Percentiles rank a stretch among this genome's conserved stretches.
These are phyloP conservation scores for Trichosporon sp. DNA, from an alignment of 1,284 basidiomycete species.

Conservation along the genomic window DNA sequence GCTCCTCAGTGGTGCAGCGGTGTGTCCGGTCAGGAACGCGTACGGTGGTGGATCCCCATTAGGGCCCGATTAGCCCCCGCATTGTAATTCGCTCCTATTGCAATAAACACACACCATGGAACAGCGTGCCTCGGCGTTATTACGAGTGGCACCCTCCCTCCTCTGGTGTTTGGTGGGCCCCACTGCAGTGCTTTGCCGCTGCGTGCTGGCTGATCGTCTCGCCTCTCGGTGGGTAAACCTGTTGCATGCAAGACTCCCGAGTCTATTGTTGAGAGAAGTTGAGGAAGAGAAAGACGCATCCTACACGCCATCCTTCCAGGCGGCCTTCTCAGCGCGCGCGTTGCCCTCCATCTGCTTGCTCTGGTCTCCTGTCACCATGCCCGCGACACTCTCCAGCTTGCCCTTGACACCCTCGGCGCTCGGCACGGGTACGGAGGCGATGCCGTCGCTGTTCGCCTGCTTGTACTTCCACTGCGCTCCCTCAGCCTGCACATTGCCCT, in stretches of 20 bases:
- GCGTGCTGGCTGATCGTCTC: too few relatives aligned
- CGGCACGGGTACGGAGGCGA: slow-evolving; percentile 36
- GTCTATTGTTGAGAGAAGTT: background rate
- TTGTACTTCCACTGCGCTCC: slow-evolving; percentile 51
- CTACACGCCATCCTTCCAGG: slow-evolving; percentile 47
- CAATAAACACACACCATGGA: background rate
- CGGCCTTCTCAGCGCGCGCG: slow-evolving; percentile 48
- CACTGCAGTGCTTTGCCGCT: too few relatives aligned
- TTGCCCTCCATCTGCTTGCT: slow-evolving; percentile 55
- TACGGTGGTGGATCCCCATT: background rate
- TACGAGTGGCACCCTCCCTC: background rate
- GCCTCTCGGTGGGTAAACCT: background rate
- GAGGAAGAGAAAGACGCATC: background rate
- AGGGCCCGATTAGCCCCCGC: background rate
- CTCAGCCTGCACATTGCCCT: slow-evolving; percentile 54
- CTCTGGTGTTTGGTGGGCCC: too few relatives aligned
- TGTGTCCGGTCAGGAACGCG: background rate
- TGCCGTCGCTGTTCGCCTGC: slow-evolving; percentile 38
- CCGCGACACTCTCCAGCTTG: slow-evolving; percentile 50
- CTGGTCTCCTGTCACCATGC: slow-evolving; percentile 52
- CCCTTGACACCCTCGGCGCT: slow-evolving; percentile 47
- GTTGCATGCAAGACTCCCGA: background rate
- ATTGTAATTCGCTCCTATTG: background rate
- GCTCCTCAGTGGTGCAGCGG: background rate
- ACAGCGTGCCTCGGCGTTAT: slow-evolving; percentile 11